Base-by-base conservation (phyloP, 148 eudicot species). In the Vaccinium macrocarpon region DNA sequence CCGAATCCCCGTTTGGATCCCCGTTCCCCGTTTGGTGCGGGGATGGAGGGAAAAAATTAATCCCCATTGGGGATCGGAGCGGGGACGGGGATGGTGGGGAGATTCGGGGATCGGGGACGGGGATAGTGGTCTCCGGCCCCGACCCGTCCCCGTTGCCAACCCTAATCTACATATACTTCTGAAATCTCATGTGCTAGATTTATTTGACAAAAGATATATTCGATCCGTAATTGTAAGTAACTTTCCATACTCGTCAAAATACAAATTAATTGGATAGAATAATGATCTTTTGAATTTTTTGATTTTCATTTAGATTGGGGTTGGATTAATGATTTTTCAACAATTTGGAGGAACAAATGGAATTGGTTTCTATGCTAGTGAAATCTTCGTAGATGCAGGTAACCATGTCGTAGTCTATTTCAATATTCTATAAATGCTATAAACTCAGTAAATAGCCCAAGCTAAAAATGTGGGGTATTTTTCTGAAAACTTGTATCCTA, bases 281-380 rank as follows among this genome's bases (percentile, higher is more conserved):
- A 55, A 55, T 15, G 18, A 55, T 5, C 3, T 56, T 56, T 1
- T 3, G 19, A 56, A 15, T 78, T 84, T 59, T 74, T 29, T 64
- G 48, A 18, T 77, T 19, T 1, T 79, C 3, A 42, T 85, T 82
- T 73, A 95, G 98, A 89, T 95, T 74, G 97, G 94, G 52, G 94
- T 93, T 21, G 97, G 97, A 80, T 76, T 95, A 68, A 95, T 95
- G 98, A 86, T 92, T 27, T 93, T 90, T 81, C 98, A 95, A 84
- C 98, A 95, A 88, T 88, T 89, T 83, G 95, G 91, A 81, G 98
- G 98, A 74, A 89, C 90, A 74, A 95, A 95, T 77, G 98, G 96
- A 57, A 84, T 95, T 9, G 91, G 93, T 2, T 95, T 95, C 84
- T 95, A 95, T 81, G 90, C 92, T 8, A 91, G 91, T 71, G 84